Evolutionary conservation across 441 rosid genomes (phyloP), one percentile per base, ranked within the genome.

Genomic region (Hypseocharis bilobata): DNA sequence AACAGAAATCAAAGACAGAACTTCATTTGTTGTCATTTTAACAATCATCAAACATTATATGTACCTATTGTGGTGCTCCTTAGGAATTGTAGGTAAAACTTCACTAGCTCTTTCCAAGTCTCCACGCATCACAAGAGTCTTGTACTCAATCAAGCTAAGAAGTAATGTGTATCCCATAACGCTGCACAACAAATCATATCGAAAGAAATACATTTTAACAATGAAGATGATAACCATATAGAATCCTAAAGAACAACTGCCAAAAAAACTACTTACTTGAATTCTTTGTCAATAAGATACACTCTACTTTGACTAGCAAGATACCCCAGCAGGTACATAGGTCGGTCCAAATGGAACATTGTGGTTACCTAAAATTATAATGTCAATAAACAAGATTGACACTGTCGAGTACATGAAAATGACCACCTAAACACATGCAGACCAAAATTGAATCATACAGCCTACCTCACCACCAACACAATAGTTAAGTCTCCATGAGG

Each of bases 61-160:
- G 19, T 81, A 94, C 99, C 98, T 89, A 74, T 94, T 94, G 60
- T 88, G 87, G 73, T 94, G 94, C 73, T 91, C 98, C 71, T 84
- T 86, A 17, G 98, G 99, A 79, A 94, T 94, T 66, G 94, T 79
- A 72, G 98, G 98, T 74, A 94, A 84, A 60, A 91, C 20, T 74
- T 83, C 89, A 70, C 78, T 86, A 72, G 99, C 99, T 74, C 86
- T 84, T 51, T 91, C 98, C 19, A 89, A 66, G 76, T 94, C 98
- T 67, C 99, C 99, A 67, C 97, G 98, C 99, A 94, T 91, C 68
- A 94, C 96, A 70, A 94, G 94, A 64, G 98, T 94, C 85, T 94
- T 94, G 83, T 89, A 94, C 84, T 94, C 99, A 38, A 94, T 94
- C 83, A 94, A 82, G 83, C 92, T 91, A 70, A 94, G 91, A 79